phyloP scores from a whole-genome alignment of 345 rosid genomes.

The Moricandia moricandioides region DNA sequence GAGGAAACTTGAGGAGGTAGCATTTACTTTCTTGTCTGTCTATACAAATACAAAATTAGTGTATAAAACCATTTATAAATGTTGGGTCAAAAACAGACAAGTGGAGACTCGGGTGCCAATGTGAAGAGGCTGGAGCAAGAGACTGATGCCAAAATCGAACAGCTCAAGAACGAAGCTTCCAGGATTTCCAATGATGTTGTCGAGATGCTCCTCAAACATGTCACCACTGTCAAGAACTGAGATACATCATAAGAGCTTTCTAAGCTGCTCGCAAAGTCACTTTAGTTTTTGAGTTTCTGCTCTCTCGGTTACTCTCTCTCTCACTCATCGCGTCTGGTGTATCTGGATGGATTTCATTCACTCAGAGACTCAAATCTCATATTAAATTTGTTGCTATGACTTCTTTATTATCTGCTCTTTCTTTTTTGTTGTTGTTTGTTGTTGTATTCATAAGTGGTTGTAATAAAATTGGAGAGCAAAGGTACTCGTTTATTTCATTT shows the following conservation, averaged over 20 bases:
- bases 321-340: not conserved
- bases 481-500: too few relatives aligned
- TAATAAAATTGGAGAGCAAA: conserved; percentile 8
- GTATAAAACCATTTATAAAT: not conserved
- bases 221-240: conserved; percentile 78
- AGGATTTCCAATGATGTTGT: conserved; percentile 74
- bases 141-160: conserved; percentile 65
- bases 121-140: conserved; percentile 89
- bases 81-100: conserved; percentile 49
- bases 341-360: conserved; percentile 2
- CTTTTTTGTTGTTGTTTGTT: conserved; percentile 2
- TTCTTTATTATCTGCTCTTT: not conserved
- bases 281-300: conserved; percentile 12
- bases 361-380: conserved; percentile 7
- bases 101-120: conserved; percentile 92
- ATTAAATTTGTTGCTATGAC: conserved; percentile 6
- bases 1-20: conserved; percentile 64
- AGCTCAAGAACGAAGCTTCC: conserved; percentile 52
- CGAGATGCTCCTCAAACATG: conserved; percentile 83
- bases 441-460: conserved; percentile 12
- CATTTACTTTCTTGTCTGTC: too few relatives aligned
- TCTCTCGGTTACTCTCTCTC: not conserved
- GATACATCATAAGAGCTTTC: not conserved
- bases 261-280: not conserved
- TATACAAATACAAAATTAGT: too few relatives aligned